Evolutionary conservation across 2,329 filamentous ascomycete genomes (phyloP).

Genomic region (Sarocladium oryzae): DNA sequence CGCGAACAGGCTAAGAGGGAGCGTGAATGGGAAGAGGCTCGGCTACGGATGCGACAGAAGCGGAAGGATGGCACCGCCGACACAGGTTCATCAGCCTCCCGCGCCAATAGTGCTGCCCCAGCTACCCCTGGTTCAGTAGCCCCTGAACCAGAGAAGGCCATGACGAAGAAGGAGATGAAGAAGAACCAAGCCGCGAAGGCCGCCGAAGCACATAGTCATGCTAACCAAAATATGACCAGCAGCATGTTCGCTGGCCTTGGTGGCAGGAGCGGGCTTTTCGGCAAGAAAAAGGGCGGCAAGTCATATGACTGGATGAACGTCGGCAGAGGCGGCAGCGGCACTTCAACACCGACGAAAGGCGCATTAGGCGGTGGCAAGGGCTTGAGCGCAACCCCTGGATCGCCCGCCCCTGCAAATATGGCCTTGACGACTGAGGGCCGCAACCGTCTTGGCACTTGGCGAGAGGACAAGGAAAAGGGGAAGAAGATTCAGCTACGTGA

Average conservation of each 20-base stretch:
- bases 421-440: conserved; percentile 51
- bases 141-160: conserved; percentile 59
- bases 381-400: conserved; percentile 14
- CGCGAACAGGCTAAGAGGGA: conserved; percentile 60
- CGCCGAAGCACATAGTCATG: conserved; percentile 71
- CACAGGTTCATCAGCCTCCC: conserved; percentile 39
- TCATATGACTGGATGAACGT: conserved; percentile 71
- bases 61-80: conserved; percentile 52
- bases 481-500: conserved; percentile 79
- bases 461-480: conserved; percentile 72
- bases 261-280: conserved; percentile 48
- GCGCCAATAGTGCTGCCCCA: conserved; percentile 50
- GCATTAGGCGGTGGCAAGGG: conserved; percentile 24
- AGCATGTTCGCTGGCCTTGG: conserved; percentile 64
- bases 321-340: conserved; percentile 42
- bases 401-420: conserved; percentile 24
- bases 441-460: conserved; percentile 64
- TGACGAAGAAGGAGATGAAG: conserved; percentile 80
- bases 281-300: conserved; percentile 56
- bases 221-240: conserved; percentile 77
- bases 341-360: conserved; percentile 42
- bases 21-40: conserved; percentile 64
- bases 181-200: conserved; percentile 71
- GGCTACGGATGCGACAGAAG: conserved; percentile 60
- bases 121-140: conserved; percentile 57